Conservation (phyloP, 2,329 filamentous ascomycete genomes). For the Alternaria infectoria region DNA sequence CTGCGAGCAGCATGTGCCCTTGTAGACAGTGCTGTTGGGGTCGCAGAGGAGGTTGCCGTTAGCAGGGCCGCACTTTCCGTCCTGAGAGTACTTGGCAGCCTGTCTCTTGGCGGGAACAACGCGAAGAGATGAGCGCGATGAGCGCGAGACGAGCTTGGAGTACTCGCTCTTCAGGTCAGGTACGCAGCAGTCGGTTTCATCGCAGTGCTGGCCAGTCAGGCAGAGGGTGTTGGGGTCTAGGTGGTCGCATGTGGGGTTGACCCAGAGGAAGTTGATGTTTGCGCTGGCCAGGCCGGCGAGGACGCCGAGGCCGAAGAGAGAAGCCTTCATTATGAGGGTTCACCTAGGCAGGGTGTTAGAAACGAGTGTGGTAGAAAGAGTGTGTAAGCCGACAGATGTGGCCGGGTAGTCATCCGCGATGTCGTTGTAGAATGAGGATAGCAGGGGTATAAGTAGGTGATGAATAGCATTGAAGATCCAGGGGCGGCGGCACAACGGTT, state of each 20-base stretch:
- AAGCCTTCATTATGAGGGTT: slow-evolving; percentile 35
- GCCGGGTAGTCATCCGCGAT: background rate
- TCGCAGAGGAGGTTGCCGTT: slow-evolving; percentile 51
- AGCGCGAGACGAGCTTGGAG: slow-evolving; percentile 29
- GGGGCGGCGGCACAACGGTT: background rate
- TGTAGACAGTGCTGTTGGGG: slow-evolving; percentile 54
- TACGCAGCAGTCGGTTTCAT: slow-evolving; percentile 32
- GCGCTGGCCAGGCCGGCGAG: slow-evolving; percentile 49
- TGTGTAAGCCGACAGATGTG: slow-evolving; percentile 19
- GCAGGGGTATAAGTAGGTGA: background rate
- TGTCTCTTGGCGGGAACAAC: slow-evolving; percentile 36
- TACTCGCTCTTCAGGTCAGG: slow-evolving; percentile 30
- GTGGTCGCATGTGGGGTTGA: slow-evolving; percentile 53
- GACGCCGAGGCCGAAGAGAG: slow-evolving; percentile 36
- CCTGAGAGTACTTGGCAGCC: slow-evolving; percentile 43
- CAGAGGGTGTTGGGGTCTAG: slow-evolving; percentile 34
- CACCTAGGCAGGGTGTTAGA: slow-evolving; percentile 7
- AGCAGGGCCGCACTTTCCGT: slow-evolving; percentile 50
- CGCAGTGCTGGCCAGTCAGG: slow-evolving; percentile 48
- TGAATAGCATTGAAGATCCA: background rate
- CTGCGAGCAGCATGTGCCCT: slow-evolving; percentile 54
- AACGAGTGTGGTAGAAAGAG: background rate
- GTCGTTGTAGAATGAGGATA: background rate
- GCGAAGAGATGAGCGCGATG: slow-evolving; percentile 27
- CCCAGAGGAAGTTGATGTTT: slow-evolving; percentile 58